Base-by-base conservation (phyloP, 2,329 filamentous ascomycete genomes). In the Botrytis hyacinthi region DNA sequence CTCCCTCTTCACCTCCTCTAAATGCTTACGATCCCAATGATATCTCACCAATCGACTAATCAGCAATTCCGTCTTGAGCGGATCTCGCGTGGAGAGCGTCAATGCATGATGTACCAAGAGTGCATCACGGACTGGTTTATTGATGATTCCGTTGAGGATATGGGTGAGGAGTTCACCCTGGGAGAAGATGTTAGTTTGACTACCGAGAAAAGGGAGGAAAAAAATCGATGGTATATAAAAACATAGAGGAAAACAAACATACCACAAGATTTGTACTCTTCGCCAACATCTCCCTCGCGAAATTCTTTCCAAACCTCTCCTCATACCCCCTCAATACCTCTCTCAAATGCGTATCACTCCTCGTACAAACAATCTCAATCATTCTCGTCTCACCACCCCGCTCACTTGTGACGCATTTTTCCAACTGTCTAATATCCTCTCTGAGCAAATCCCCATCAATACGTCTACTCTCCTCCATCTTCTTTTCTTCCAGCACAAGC, bases 141-240 rank as follows among this genome's bases (percentile, higher is more conserved):
- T 98, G 84, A 98, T 97, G 73, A 97, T 91, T 79, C 96, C 96
- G 83, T 98, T 98, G 80, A 99, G 91, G 78, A 98, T 93, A 83
- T 98, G 96, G 0, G 94, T 93, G 54, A 98, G 90, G 32, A 97
- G 90, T 84, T 99, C 96, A 76, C 96, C 96, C 95, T 98, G 78
- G 26, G 22, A 22, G 32, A 12, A 7, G 26, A 4, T 37, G 35
- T 48, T 42, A 46, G 62, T 61, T 42, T 42, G 0, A 4, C 5
- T 42, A 16, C 40, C 40, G 16, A 14, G 40, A 42, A 40, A 40
- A 3, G 40, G 4, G 40, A 3, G 18, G 6, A 48, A 12, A 42
- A 48, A 57, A 35, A 69, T 35, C n/a, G 35, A 35, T 4, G 35
- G 35, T 35, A 35, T 35, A 35, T 54, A 70, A 48, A n/a, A 3